These are phyloP conservation scores for Stevia rebaudiana DNA, from an alignment of 140 eudicot genomes.

Conservation along the genomic window DNA sequence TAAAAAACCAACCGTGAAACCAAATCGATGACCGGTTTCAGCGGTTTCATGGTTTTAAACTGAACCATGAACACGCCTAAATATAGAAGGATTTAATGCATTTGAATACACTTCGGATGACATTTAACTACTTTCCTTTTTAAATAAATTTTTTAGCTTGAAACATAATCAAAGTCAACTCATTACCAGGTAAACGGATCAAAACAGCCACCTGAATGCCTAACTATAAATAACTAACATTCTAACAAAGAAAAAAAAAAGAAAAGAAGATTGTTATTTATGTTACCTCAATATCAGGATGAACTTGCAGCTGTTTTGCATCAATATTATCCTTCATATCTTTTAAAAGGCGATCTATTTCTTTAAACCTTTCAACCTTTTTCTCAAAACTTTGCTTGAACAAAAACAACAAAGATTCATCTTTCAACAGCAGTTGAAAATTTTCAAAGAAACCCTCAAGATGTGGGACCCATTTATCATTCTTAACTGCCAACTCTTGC, in stretches of 20 bases:
- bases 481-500: slow-evolving; percentile 45
- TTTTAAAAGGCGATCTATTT: slow-evolving; percentile 46
- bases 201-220: background rate
- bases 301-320: slow-evolving; percentile 37
- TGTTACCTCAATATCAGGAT: slow-evolving; percentile 48
- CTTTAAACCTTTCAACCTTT: slow-evolving; percentile 51
- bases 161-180: slow-evolving; percentile 6
- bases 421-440: slow-evolving; percentile 49
- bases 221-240: background rate
- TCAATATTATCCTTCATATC: slow-evolving; percentile 42
- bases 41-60: no score
- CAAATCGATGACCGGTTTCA: no score
- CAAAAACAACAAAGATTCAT: slow-evolving; percentile 49
- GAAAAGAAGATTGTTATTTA: background rate
- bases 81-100: background rate
- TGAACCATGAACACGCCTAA: no score
- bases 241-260: background rate
- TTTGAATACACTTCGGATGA: background rate
- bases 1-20: no score
- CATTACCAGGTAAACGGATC: background rate
- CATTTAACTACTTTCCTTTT: background rate
- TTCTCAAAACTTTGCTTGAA: slow-evolving; percentile 42
- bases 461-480: slow-evolving; percentile 42
- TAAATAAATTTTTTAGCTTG: background rate
- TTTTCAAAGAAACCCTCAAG: slow-evolving; percentile 43